Evolutionary conservation across 805 yeast species (phyloP).

Genomic region (Teunomyces funiuensis): DNA sequence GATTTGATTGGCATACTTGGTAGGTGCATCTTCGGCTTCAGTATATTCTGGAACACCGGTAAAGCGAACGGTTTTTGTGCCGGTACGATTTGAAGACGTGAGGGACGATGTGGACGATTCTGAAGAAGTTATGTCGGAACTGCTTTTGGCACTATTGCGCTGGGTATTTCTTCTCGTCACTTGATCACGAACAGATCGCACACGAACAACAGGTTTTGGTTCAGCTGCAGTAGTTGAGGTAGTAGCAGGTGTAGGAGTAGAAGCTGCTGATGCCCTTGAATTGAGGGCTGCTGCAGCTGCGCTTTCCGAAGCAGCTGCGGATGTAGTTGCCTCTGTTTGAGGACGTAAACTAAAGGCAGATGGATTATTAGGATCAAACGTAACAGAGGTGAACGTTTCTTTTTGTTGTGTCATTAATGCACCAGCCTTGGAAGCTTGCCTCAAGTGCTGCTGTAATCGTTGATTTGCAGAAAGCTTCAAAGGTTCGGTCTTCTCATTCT

Average conservation of each 20-base stretch:
- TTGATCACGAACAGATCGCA: constrained; percentile 18
- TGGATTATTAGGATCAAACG: constrained; percentile 42
- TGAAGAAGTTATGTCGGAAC: not conserved
- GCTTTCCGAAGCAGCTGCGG: not conserved
- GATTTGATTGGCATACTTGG: constrained; percentile 36
- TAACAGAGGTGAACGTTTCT: constrained; percentile 34
- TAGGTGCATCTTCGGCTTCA: constrained; percentile 57
- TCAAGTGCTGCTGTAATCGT: constrained; percentile 38
- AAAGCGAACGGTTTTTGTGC: constrained; percentile 48
- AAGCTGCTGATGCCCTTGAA: not conserved
- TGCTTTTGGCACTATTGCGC: constrained; percentile 23
- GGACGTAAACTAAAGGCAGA: constrained; percentile 16
- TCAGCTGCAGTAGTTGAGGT: not conserved
- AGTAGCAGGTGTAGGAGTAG: constrained; percentile 3
- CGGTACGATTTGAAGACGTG: constrained; percentile 3
- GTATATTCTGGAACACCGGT: constrained; percentile 51
- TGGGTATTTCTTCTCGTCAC: constrained; percentile 30
- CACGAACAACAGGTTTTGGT: constrained; percentile 7
- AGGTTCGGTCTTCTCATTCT: constrained; percentile 5
- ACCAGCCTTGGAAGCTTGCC: constrained; percentile 40
- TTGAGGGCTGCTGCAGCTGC: not conserved
- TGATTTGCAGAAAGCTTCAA: constrained; percentile 35
- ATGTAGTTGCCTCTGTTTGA: constrained; percentile 1
- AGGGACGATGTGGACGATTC: constrained; percentile 8
- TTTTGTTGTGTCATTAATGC: constrained; percentile 37